Evolutionary conservation across 768 basidiomycete genomes (phyloP).

Genomic region (Psilocybe subaeruginosa): DNA sequence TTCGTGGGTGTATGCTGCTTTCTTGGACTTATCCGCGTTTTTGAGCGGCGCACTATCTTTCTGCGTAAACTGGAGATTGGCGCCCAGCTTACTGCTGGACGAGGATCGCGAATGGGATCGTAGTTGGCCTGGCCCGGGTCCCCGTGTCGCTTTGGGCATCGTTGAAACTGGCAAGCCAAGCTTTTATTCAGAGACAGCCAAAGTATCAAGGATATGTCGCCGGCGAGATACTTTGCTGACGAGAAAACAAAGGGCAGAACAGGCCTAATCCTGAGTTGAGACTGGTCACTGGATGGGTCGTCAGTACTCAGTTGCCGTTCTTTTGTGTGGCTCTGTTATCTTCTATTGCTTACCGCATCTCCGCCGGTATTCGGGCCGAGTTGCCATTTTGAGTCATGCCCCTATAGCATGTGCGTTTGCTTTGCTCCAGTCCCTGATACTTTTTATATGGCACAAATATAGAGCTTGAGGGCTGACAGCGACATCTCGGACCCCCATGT

Average conservation of each 20-base stretch:
- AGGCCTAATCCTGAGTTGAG: too few relatives aligned
- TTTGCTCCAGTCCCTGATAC: not conserved
- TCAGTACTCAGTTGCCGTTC: not conserved
- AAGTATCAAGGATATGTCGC: not conserved
- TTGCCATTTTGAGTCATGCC: not conserved
- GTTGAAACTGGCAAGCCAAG: not conserved
- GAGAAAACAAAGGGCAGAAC: not conserved
- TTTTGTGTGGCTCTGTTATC: conserved; percentile 17
- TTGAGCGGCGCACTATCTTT: conserved; percentile 51
- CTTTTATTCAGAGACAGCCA: not conserved
- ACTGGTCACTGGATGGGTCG: too few relatives aligned
- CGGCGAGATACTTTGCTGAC: not conserved
- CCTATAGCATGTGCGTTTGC: not conserved
- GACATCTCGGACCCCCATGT: not conserved
- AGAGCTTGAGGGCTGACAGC: not conserved
- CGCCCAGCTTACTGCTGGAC: conserved; percentile 59
- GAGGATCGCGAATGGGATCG: conserved; percentile 69
- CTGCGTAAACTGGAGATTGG: conserved; percentile 71
- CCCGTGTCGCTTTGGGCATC: conserved; percentile 50
- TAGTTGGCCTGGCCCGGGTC: conserved; percentile 45
- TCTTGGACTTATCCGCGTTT: conserved; percentile 57
- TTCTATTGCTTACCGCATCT: not conserved
- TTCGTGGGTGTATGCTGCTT: conserved; percentile 44
- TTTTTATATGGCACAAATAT: not conserved
- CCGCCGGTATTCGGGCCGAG: conserved; percentile 1